phyloP scores from a whole-genome alignment of 768 basidiomycete species.

The Naematelia encephala region DNA sequence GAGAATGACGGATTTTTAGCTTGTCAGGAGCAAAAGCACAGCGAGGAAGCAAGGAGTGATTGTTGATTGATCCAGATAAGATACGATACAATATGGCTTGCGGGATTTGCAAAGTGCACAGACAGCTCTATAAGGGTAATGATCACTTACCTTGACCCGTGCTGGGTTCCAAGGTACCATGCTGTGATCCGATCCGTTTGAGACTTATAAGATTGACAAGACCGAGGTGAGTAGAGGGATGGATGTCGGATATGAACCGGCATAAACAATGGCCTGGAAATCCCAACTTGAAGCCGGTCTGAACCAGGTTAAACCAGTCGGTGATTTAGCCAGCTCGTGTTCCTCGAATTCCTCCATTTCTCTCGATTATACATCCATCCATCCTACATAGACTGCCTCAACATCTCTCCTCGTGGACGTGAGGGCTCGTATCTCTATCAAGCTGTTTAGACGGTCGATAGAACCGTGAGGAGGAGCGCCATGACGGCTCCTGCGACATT shows the following conservation, averaged over 20 bases:
- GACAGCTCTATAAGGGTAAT: too few species aligned
- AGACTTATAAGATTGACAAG: neutral
- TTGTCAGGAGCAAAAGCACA: too few species aligned
- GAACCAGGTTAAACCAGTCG: neutral
- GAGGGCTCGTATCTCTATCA: neutral
- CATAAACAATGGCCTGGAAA: neutral
- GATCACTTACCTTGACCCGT: conserved; percentile 37
- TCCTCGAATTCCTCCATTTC: too few species aligned
- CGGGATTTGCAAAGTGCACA: neutral
- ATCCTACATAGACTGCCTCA: too few species aligned
- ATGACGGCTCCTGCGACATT: conserved; percentile 36
- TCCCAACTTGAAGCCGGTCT: neutral
- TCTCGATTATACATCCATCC: too few species aligned
- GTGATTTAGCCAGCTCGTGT: too few species aligned
- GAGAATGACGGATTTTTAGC: too few species aligned
- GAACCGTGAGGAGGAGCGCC: neutral
- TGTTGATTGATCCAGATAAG: too few species aligned
- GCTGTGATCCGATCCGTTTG: neutral
- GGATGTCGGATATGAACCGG: neutral
- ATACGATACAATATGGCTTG: too few species aligned
- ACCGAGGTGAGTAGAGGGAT: neutral
- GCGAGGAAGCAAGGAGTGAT: neutral
- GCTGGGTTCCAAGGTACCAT: conserved; percentile 44
- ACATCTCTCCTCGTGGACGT: too few species aligned
- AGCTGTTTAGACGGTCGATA: too few species aligned